Evolutionary conservation across 179 eudicot genomes (phyloP), one percentile per base, ranked within the genome.

Genomic region (Beta lomatogona): DNA sequence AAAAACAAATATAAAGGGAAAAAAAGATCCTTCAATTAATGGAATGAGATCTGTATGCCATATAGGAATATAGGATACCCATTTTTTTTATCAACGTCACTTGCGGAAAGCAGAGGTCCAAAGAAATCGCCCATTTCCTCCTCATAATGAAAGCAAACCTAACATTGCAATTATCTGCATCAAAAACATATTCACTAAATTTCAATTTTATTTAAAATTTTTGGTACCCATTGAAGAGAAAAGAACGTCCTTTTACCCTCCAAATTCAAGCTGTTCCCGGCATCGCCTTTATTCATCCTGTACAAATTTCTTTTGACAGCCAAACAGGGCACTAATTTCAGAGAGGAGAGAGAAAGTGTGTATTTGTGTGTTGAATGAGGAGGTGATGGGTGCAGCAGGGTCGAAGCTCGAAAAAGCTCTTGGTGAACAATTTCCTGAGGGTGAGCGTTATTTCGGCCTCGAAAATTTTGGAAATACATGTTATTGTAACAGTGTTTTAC

Each of bases 391-490:
- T 73, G 94, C 92, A 16, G 83, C 97, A 67, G 98, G 98, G 75
- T 94, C 98, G 68, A 93, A 91, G 87, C 93, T 94, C 54, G 98
- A 94, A 90, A 94, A 94, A 82, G 97, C 96, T 80, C 90, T 94
- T 16, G 98, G 98, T 65, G 98, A 94, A 84, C 98, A 94, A 55
- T 94, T 94, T 77, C 98, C 98, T 13, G 98, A 94, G 86, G 98
- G 97, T 81, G 97, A 94, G 66, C 89, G 94, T 8, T 94, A 92
- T 76, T 93, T 94, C 65, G 97, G 98, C 28, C 88, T 94, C 83
- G 98, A 94, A 80, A 94, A 94, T 82, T 94, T 94, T 78, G 97
- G 98, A 82, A 94, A 94, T 53, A 94, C 98, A 82, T 94, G 98
- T 84, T 94, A 94, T 82, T 94, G 98, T 85, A 94, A 94, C 86